Percentiles rank a stretch among this genome's conserved stretches.
Conservation (phyloP, 176 grass and related monocot genomes). For the Oryza officinalis region DNA sequence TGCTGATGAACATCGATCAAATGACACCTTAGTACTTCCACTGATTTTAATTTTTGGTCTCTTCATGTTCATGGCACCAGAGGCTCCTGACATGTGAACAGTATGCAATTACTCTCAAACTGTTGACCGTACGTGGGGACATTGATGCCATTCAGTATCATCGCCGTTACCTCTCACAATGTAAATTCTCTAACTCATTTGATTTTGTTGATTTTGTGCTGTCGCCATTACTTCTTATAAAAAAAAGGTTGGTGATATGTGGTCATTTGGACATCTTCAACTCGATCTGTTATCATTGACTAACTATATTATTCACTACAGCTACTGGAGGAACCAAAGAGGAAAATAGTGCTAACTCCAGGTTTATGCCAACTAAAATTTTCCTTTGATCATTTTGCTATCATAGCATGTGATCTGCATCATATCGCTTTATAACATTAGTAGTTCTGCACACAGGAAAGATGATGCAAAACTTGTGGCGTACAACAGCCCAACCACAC, state of each 20-base stretch:
- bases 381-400: not conserved
- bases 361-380: conserved; percentile 13
- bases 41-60: not conserved
- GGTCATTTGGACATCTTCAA: not conserved
- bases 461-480: not conserved
- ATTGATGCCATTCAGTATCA: conserved; percentile 51
- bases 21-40: not conserved
- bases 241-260: not conserved
- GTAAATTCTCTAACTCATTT: conserved; percentile 42
- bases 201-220: not conserved
- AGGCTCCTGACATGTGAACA: conserved; percentile 87
- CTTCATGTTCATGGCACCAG: conserved; percentile 54
- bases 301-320: not conserved
- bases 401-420: not conserved
- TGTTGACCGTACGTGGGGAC: conserved; percentile 43
- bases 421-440: not conserved
- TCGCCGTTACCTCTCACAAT: conserved; percentile 64
- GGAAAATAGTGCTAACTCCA: conserved; percentile 2
- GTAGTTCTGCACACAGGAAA: conserved; percentile 11
- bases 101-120: conserved; percentile 49
- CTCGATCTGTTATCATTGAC: not conserved
- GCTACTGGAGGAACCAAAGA: conserved; percentile 1
- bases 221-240: not conserved
- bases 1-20: not conserved
- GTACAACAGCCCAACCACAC: not conserved